These are phyloP conservation scores for Fraxinus dipetala DNA, from an alignment of 305 asterid genomes.

Conservation along the genomic window DNA sequence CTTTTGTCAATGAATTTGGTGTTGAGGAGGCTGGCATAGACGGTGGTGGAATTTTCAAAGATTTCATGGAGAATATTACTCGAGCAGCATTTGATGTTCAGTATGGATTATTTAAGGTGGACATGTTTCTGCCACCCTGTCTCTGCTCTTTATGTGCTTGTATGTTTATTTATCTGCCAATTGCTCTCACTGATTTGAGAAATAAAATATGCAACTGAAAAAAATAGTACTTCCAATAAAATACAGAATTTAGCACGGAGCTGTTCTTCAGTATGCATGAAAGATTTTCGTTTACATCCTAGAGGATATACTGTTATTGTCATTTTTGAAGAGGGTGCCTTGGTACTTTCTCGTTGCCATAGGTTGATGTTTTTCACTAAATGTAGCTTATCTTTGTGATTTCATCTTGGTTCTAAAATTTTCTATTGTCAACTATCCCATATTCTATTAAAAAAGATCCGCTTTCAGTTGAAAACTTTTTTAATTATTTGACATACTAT, in stretches of 20 bases:
- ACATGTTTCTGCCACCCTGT: neutral
- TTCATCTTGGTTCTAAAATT: neutral
- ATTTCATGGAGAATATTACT: constrained; percentile 94
- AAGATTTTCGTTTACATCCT: neutral
- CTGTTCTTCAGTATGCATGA: neutral
- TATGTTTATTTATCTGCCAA: constrained; percentile 15
- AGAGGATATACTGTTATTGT: neutral
- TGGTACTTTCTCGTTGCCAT: neutral
- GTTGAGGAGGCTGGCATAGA: constrained; percentile 99
- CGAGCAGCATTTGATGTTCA: constrained; percentile 92
- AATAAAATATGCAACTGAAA: constrained; percentile 8
- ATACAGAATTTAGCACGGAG: constrained; percentile 10
- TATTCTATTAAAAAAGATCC: neutral
- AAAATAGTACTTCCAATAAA: neutral
- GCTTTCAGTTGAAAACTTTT: neutral
- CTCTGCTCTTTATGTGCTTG: constrained; percentile 24
- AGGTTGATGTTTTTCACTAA: neutral
- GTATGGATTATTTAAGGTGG: constrained; percentile 95
- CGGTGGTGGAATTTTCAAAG: constrained; percentile 99
- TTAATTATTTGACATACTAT: neutral
- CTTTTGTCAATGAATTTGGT: constrained; percentile 90
- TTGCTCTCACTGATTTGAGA: constrained; percentile 3
- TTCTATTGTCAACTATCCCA: neutral
- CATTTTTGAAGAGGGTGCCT: neutral
- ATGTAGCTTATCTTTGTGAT: neutral